Evolutionary conservation across 192 early-diverging fungal genomes (phyloP).

Genomic region (Podila horticola): DNA sequence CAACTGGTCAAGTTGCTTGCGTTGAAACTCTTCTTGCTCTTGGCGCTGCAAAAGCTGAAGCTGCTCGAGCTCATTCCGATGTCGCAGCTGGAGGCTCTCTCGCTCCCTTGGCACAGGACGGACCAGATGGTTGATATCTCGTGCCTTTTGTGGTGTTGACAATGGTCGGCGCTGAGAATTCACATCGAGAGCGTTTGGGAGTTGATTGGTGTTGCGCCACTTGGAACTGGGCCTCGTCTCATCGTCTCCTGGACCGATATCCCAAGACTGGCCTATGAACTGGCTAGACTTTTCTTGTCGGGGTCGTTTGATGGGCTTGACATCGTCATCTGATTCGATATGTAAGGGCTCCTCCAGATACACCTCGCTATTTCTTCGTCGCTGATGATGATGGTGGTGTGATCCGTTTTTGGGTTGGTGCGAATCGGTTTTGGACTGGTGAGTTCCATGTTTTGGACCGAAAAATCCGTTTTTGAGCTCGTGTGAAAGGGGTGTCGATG

Average conservation of each 20-base stretch:
- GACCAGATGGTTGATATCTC: neutral
- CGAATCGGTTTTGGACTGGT: neutral
- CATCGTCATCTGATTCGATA: conserved; percentile 27
- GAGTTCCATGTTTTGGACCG: neutral
- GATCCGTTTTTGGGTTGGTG: neutral
- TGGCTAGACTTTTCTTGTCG: conserved; percentile 15
- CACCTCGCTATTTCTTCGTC: conserved; percentile 2
- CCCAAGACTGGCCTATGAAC: conserved; percentile 47
- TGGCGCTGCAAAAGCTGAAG: conserved; percentile 38
- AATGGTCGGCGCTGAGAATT: neutral
- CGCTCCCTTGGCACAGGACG: neutral
- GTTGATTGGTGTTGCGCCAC: neutral
- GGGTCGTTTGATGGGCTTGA: conserved; percentile 1
- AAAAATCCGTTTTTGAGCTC: neutral
- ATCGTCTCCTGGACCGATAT: conserved; percentile 28
- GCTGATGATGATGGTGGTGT: neutral
- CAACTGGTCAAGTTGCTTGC: conserved; percentile 41
- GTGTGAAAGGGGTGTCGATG: neutral
- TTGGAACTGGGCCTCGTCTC: neutral
- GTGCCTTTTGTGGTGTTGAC: neutral
- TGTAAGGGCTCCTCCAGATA: neutral
- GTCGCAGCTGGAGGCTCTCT: conserved; percentile 31
- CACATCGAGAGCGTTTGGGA: neutral
- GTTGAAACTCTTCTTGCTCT: conserved; percentile 49
- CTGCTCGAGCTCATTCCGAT: conserved; percentile 35